phyloP scores from a whole-genome alignment of 805 yeast genomes.

The Pichia paraexigua region DNA sequence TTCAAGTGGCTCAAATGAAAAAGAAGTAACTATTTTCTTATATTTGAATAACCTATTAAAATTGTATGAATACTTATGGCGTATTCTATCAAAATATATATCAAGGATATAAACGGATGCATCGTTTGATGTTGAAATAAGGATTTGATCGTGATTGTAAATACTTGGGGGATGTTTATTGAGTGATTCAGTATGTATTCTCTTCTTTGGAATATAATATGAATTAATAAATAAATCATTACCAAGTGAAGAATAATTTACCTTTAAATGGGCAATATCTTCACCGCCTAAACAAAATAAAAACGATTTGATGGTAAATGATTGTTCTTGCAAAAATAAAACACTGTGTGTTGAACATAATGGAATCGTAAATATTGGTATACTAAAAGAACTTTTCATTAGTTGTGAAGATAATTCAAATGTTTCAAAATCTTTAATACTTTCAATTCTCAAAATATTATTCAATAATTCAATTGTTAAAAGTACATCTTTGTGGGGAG shows the following conservation, averaged over 20 bases:
- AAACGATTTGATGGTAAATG: conserved; percentile 18
- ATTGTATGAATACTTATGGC: conserved; percentile 13
- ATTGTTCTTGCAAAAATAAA: conserved; percentile 21
- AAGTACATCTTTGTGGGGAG: neutral
- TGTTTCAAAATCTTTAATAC: neutral
- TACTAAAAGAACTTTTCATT: conserved; percentile 18
- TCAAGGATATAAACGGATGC: conserved; percentile 22
- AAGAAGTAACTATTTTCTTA: conserved; percentile 16
- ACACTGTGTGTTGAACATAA: conserved; percentile 19
- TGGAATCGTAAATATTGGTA: conserved; percentile 24
- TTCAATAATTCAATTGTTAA: neutral
- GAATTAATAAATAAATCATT: conserved; percentile 12
- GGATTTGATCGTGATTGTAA: conserved; percentile 22
- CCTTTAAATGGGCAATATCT: conserved; percentile 9
- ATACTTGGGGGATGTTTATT: conserved; percentile 15
- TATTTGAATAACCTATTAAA: conserved; percentile 18
- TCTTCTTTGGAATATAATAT: conserved; percentile 20
- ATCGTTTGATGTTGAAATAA: conserved; percentile 17
- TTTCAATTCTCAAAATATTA: neutral
- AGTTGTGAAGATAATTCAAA: neutral
- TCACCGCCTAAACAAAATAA: conserved; percentile 24
- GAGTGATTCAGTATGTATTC: conserved; percentile 10
- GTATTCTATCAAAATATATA: conserved; percentile 15
- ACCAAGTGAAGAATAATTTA: neutral
- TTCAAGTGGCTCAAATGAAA: conserved; percentile 18